Evolutionary conservation across 257 asterid genomes (phyloP).

Genomic region (Solanum piurae): DNA sequence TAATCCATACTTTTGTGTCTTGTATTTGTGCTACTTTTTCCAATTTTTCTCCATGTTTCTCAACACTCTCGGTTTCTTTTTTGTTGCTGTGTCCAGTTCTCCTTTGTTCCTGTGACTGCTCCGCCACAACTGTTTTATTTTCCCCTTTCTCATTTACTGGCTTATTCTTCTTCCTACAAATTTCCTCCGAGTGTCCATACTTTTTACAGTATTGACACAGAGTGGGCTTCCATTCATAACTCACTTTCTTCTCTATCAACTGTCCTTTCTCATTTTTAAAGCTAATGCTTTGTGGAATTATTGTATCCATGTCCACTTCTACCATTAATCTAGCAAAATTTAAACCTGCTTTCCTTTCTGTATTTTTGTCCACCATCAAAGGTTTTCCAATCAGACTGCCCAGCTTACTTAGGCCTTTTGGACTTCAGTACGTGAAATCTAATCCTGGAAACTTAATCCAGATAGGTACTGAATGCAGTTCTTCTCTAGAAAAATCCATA

Average conservation of each 20-base stretch:
- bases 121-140: neutral
- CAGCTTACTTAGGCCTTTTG: neutral
- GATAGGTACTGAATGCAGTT: neutral
- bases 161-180: too few species aligned
- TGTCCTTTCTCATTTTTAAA: neutral
- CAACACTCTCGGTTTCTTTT: too few species aligned
- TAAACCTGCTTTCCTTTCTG: neutral
- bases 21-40: too few species aligned
- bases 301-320: neutral
- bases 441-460: neutral
- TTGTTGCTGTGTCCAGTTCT: too few species aligned
- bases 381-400: neutral
- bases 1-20: too few species aligned
- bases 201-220: neutral
- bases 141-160: too few species aligned
- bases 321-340: neutral
- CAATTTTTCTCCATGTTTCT: too few species aligned
- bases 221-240: neutral
- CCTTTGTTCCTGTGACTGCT: neutral
- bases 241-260: neutral
- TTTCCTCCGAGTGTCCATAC: neutral
- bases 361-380: neutral
- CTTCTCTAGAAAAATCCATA: neutral
- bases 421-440: neutral
- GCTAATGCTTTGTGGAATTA: neutral